phyloP scores from a whole-genome alignment of 2,329 filamentous ascomycete genomes.

The Microcera coccophila region DNA sequence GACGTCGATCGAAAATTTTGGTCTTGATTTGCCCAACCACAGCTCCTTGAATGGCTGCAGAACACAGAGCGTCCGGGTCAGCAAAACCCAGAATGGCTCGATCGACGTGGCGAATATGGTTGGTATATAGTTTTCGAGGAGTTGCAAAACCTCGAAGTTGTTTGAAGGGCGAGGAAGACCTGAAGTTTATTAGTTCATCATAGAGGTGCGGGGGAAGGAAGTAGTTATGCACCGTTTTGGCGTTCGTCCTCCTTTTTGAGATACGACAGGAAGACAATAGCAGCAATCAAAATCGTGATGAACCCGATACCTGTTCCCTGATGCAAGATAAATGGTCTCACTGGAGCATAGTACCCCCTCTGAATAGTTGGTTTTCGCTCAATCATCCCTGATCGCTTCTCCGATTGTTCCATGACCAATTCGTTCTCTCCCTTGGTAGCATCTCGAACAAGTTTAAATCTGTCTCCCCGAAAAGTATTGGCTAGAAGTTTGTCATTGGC shows the following conservation, averaged over 20 bases:
- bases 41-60: constrained; percentile 54
- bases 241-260: constrained; percentile 21
- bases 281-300: constrained; percentile 6
- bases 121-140: constrained; percentile 49
- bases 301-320: constrained; percentile 16
- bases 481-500: constrained; percentile 10
- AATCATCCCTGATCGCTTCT: background rate
- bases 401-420: too few species aligned
- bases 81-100: constrained; percentile 53
- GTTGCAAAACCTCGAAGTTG: constrained; percentile 34
- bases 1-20: constrained; percentile 38
- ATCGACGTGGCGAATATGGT: constrained; percentile 52
- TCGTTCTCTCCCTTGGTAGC: background rate
- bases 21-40: constrained; percentile 31
- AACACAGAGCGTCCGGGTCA: constrained; percentile 52
- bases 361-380: background rate
- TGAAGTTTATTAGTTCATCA: constrained; percentile 14
- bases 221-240: too few species aligned
- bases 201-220: too few species aligned
- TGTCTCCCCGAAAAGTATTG: constrained; percentile 6
- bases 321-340: constrained; percentile 20
- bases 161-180: constrained; percentile 29
- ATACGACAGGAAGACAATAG: constrained; percentile 16
- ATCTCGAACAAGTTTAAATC: constrained; percentile 11
- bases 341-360: constrained; percentile 22